Percentiles rank a stretch among this genome's conserved stretches.
phyloP scores from a whole-genome alignment of 78 protist species.

The Chrysochromulina parva region DNA sequence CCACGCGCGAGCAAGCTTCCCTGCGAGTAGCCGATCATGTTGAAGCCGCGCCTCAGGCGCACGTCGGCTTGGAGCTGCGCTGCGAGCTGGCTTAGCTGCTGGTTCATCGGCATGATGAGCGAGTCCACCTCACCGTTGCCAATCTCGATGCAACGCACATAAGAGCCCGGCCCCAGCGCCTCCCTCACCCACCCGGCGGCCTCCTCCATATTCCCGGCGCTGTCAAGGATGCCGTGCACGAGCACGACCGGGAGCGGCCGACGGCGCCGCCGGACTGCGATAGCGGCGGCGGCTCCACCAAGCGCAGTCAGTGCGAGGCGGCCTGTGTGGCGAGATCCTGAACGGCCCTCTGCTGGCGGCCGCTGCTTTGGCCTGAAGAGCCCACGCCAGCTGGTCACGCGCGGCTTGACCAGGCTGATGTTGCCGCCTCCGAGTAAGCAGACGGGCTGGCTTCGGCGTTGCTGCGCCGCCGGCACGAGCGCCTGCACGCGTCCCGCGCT shows the following conservation, averaged over 20 bases:
- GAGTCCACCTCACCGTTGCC: neutral
- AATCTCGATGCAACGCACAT: neutral
- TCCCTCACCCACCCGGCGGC: neutral
- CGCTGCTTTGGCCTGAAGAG: no score
- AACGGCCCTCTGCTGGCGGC: no score
- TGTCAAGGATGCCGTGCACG: neutral
- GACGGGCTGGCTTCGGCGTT: no score
- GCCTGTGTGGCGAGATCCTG: no score
- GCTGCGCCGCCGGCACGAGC: no score
- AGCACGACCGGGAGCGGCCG: neutral
- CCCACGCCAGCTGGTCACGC: no score
- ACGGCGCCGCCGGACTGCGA: no score
- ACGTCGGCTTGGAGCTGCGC: neutral
- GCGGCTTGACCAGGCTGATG: no score
- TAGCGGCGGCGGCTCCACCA: no score
- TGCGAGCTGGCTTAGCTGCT: neutral
- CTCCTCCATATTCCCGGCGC: neutral
- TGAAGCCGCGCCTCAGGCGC: neutral
- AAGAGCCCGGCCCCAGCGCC: neutral
- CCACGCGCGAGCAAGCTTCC: neutral
- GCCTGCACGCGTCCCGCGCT: no score
- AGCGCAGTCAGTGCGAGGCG: no score
- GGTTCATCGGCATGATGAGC: neutral
- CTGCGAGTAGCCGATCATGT: constrained; percentile 27
- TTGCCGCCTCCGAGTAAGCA: no score